Evolutionary conservation across 208 protist species (phyloP).

Genomic region (Naegleria gruberi): DNA sequence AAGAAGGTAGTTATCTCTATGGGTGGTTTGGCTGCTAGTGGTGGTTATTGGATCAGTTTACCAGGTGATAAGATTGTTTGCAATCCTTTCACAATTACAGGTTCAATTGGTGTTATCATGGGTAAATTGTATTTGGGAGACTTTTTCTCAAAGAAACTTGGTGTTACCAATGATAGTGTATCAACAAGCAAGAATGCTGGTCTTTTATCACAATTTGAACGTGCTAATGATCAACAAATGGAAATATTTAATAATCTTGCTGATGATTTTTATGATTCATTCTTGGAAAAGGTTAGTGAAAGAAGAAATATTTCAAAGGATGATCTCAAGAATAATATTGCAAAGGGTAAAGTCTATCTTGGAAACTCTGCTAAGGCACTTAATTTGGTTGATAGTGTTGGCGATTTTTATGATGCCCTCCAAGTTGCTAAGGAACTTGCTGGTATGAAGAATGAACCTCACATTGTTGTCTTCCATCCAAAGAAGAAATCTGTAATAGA

Average conservation of each 20-base stretch:
- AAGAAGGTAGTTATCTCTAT: slow-evolving; percentile 6
- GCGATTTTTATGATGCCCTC: neutral
- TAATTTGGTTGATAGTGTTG: neutral
- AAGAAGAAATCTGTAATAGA: neutral
- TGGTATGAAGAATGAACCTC: neutral
- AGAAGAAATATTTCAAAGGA: neutral
- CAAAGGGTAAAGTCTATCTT: neutral
- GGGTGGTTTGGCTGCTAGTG: neutral
- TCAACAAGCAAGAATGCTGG: neutral
- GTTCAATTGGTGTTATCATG: slow-evolving; percentile 19
- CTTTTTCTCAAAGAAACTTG: neutral
- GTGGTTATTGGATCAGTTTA: slow-evolving; percentile 12
- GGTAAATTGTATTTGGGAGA: neutral
- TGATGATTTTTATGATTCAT: slow-evolving; percentile 3
- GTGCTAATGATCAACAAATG: neutral
- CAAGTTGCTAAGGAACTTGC: neutral
- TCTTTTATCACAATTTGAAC: neutral
- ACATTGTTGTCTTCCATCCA: neutral
- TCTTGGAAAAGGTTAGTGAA: neutral
- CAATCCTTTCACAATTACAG: slow-evolving; percentile 2
- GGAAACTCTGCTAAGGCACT: neutral
- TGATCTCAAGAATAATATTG: slow-evolving; percentile 3
- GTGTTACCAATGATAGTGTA: neutral
- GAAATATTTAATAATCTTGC: neutral
- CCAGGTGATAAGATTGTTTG: neutral